Evolutionary conservation across 1,139 yeast genomes (phyloP).

Genomic region (Zhuliangozyma parablackwelliae): DNA sequence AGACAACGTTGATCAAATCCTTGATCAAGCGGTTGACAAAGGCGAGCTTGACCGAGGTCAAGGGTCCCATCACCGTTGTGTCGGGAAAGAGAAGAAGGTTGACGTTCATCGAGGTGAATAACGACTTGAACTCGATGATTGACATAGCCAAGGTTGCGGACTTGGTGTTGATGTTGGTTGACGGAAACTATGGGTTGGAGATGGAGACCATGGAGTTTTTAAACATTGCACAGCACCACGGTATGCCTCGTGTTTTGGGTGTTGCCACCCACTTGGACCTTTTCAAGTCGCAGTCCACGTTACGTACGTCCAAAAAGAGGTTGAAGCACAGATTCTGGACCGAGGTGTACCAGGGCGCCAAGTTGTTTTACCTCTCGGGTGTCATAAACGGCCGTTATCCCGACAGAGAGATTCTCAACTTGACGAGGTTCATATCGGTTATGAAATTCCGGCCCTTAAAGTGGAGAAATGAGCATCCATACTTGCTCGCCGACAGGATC

Average conservation of each 20-base stretch:
- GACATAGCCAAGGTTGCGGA: conserved; percentile 97
- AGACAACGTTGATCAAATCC: conserved; percentile 87
- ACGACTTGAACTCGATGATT: conserved; percentile 91
- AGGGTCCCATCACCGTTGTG: conserved; percentile 97
- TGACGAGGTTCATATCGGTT: conserved; percentile 89
- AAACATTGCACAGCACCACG: conserved; percentile 94
- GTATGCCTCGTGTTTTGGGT: conserved; percentile 97
- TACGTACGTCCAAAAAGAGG: conserved; percentile 87
- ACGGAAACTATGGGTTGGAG: conserved; percentile 97
- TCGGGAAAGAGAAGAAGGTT: conserved; percentile 91
- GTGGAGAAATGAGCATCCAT: conserved; percentile 99
- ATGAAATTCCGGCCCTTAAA: conserved; percentile 97
- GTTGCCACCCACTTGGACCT: conserved; percentile 94
- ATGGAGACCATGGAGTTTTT: conserved; percentile 99
- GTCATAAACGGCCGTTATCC: conserved; percentile 97
- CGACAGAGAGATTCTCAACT: conserved; percentile 88
- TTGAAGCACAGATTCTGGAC: conserved; percentile 97
- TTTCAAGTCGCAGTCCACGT: conserved; percentile 83
- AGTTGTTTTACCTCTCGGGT: conserved; percentile 89
- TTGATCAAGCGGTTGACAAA: conserved; percentile 87
- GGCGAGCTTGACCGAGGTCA: conserved; percentile 76
- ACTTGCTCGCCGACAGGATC: conserved; percentile 82
- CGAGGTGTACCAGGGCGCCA: conserved; percentile 97
- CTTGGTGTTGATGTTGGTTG: conserved; percentile 80
- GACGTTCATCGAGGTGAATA: conserved; percentile 88